phyloP scores from a whole-genome alignment of 2,329 filamentous ascomycete genomes.

The Curvularia sp. region DNA sequence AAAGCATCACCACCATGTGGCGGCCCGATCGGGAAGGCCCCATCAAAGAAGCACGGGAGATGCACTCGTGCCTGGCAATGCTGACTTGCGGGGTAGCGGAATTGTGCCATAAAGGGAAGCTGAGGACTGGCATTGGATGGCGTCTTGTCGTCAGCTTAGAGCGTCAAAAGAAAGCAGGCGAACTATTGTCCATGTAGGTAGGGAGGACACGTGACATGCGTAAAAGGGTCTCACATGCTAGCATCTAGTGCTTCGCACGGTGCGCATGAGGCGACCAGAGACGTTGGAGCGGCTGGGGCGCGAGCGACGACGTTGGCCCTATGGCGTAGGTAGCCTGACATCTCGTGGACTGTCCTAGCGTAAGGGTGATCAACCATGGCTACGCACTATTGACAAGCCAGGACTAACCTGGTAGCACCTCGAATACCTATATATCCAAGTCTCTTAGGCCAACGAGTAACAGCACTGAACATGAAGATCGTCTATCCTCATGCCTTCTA shows the following conservation, averaged over 20 bases:
- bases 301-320: neutral
- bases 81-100: constrained; percentile 11
- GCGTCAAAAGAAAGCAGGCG: constrained; percentile 10
- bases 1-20: constrained; percentile 26
- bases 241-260: neutral
- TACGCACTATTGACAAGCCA: neutral
- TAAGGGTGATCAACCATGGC: neutral
- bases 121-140: constrained; percentile 16
- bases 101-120: constrained; percentile 4
- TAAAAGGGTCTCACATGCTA: constrained; percentile 5
- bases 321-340: neutral
- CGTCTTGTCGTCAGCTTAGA: constrained; percentile 7
- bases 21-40: constrained; percentile 20
- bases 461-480: neutral
- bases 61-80: constrained; percentile 24
- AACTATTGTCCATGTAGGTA: neutral
- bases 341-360: constrained; percentile 3
- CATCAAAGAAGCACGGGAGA: constrained; percentile 28
- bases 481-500: neutral
- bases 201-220: neutral
- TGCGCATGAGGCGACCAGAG: constrained; percentile 6
- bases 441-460: neutral
- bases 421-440: neutral
- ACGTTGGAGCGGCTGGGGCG: neutral
- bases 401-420: neutral